Evolutionary conservation across 495 filamentous ascomycete genomes (phyloP).

Genomic region (Aspergillus cristatus): DNA sequence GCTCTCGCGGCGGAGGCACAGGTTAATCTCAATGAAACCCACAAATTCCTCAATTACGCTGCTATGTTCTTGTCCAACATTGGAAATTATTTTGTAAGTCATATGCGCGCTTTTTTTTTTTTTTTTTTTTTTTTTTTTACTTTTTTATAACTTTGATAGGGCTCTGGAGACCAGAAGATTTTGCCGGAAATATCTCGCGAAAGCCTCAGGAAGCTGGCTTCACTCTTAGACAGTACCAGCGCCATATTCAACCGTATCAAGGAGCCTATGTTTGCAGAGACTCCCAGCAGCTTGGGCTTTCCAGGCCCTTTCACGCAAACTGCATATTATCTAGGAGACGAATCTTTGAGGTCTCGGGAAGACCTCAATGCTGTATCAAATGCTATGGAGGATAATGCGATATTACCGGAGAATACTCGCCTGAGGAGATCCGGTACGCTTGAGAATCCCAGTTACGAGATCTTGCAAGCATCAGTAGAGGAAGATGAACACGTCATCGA

Average conservation of each 20-base stretch:
- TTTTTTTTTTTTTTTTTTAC: no score
- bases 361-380: conserved; percentile 12
- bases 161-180: conserved; percentile 24
- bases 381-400: conserved; percentile 10
- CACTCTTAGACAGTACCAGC: conserved; percentile 1
- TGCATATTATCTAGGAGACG: conserved; percentile 18
- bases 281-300: conserved; percentile 16
- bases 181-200: conserved; percentile 11
- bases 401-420: conserved; percentile 23
- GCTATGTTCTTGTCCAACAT: conserved; percentile 10
- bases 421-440: conserved; percentile 5
- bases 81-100: conserved; percentile 11
- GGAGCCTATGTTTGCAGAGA: conserved; percentile 5
- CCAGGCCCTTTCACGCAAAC: conserved; percentile 12
- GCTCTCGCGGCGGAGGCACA: conserved; percentile 4
- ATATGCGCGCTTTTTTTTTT: no score
- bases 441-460: conserved; percentile 7
- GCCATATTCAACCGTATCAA: conserved; percentile 1
- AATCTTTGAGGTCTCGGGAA: conserved; percentile 8
- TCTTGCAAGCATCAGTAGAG: conserved; percentile 22
- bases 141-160: conserved; percentile 2
- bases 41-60: conserved; percentile 13
- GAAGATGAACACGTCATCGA: neutral
- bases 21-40: conserved; percentile 2
- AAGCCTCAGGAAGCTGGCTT: conserved; percentile 7